Percentiles rank a stretch among this genome's conserved stretches.
These are phyloP conservation scores for Parmales sp. DNA, from an alignment of 108 stramenopile genomes.

Conservation along the genomic window DNA sequence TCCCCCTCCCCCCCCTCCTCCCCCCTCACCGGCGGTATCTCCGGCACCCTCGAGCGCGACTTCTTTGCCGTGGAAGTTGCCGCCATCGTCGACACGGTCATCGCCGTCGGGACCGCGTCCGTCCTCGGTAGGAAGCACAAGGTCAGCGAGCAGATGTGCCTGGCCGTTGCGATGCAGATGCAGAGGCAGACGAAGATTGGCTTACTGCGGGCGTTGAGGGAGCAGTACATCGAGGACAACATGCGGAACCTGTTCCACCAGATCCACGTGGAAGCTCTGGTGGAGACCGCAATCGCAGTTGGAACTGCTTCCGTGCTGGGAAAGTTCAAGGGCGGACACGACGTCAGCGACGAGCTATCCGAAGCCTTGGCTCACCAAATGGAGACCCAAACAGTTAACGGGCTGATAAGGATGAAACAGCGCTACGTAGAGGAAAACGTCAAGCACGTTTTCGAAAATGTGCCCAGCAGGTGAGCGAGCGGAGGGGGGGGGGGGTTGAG, in stretches of 20 bases:
- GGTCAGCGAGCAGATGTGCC: conserved; percentile 7
- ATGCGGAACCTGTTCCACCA: conserved; percentile 9
- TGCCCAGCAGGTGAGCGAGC: neutral
- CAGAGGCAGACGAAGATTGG: conserved; percentile 10
- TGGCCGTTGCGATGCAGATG: conserved; percentile 6
- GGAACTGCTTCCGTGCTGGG: neutral
- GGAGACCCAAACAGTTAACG: neutral
- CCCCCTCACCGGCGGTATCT: neutral
- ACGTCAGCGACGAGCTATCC: neutral
- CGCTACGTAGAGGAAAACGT: neutral
- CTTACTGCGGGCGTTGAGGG: neutral
- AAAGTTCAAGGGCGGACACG: neutral
- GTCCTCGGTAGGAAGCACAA: neutral
- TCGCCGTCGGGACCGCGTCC: conserved; percentile 2
- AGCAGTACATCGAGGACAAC: conserved; percentile 11
- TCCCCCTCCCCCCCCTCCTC: neutral
- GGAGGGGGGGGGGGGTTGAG: neutral
- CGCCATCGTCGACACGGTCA: neutral
- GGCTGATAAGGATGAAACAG: neutral
- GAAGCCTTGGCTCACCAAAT: neutral
- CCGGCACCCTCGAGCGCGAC: conserved; percentile 3
- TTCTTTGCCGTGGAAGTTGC: neutral
- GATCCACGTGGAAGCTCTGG: conserved; percentile 2
- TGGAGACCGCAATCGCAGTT: neutral
- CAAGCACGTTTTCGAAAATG: conserved; percentile 1